Evolutionary conservation across 192 early-diverging fungal genomes (phyloP), one percentile per base, ranked within the genome.

Genomic region (Coemansia sp.): DNA sequence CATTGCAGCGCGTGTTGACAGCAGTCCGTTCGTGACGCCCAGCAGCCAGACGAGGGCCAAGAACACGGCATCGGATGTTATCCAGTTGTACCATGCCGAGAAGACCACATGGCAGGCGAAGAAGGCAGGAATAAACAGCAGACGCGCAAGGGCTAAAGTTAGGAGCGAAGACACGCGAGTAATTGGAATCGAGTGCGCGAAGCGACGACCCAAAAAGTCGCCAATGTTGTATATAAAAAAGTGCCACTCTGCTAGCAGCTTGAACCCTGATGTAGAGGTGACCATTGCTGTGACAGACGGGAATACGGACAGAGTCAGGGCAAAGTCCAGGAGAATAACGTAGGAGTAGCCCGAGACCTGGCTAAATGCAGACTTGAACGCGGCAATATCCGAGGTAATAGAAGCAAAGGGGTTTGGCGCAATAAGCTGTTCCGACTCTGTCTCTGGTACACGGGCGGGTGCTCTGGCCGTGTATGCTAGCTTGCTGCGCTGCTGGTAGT

Each of bases 221-320:
- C 90, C 91, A 36, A 89, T 16, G 73, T 91, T 93, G 66, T 85
- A 93, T 12, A 87, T 60, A 63, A 95, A 78, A 66, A 93, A 95
- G 57, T 92, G 92, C 87, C 65, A 86, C 60, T 74, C 84, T 33
- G 77, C 76, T 70, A 74, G 64, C 67, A 83, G 69, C 72, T 67
- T 62, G 52, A 76, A 75, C 29, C 50, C 73, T 43, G 57, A 81
- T 50, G 78, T 86, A 65, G 83, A 86, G 62, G 36, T 88, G 50
- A 94, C 88, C 29, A 89, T 76, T 1, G 89, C 79, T 2, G 92
- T 95, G 41, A 94, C 83, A 11, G 92, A 90, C 0, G 93, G 93
- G 71, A 90, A 95, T 10, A 93, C 73, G 13, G 88, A 81, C 16
- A 95, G 73, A 0, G 93, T 95, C 47, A 93, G 72, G 11, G 84